Percentiles rank a stretch among this genome's conserved stretches.
Conservation (phyloP, 352 stramenopile genomes). For the Pythium aphanidermatum region DNA sequence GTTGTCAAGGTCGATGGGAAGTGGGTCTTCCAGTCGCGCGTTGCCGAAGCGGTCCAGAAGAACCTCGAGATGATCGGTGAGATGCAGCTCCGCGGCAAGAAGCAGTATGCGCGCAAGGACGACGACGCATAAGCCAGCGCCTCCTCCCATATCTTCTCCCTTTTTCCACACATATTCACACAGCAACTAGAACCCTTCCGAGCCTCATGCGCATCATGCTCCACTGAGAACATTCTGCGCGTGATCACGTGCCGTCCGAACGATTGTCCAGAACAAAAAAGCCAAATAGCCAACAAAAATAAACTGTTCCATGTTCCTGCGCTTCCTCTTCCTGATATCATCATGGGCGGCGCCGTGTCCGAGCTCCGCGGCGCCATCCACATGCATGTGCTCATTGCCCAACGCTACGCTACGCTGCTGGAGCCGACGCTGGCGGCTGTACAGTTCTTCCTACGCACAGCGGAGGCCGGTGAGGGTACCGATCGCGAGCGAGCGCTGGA, state of each 20-base stretch:
- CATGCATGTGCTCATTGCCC: constrained; percentile 48
- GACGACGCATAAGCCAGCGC: constrained; percentile 6
- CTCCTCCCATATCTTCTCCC: no score
- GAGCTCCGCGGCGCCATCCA: constrained; percentile 63
- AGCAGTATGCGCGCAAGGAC: constrained; percentile 77
- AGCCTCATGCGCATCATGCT: no score
- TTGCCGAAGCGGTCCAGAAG: constrained; percentile 78
- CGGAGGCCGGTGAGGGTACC: constrained; percentile 58
- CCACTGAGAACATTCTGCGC: no score
- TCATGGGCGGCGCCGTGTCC: constrained; percentile 64
- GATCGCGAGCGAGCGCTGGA: constrained; percentile 41
- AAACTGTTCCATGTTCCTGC: not conserved
- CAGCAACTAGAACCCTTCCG: no score
- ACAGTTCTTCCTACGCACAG: constrained; percentile 63
- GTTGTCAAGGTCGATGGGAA: constrained; percentile 68
- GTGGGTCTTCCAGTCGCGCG: constrained; percentile 70
- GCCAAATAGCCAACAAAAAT: constrained; percentile 1
- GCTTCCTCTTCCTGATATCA: constrained; percentile 17
- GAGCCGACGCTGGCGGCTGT: constrained; percentile 50
- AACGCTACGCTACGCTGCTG: constrained; percentile 51
- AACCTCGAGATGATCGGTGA: constrained; percentile 87
- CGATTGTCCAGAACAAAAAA: constrained; percentile 1
- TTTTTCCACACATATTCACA: no score
- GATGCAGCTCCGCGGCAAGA: constrained; percentile 86
- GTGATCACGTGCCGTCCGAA: no score